Conservation (phyloP, 1,284 basidiomycete genomes). For the Tylopilus orsonianus region DNA sequence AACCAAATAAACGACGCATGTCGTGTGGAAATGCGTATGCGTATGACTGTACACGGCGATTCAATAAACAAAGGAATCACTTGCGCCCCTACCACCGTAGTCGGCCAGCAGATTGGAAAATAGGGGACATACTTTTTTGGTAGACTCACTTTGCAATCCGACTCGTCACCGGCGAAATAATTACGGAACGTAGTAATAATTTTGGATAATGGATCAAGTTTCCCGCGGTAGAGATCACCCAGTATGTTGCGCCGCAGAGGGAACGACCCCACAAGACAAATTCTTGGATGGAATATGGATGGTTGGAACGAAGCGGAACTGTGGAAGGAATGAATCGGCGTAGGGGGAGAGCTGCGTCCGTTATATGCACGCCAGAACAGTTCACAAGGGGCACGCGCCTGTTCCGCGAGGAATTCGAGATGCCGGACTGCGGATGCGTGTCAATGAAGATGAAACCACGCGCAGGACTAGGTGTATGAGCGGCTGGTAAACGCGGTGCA, state of each 20-base stretch:
- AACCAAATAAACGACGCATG: conserved; percentile 34
- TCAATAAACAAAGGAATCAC: conserved; percentile 19
- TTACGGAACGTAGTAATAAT: conserved; percentile 1
- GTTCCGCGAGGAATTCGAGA: conserved; percentile 15
- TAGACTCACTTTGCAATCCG: conserved; percentile 16
- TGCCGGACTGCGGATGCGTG: conserved; percentile 15
- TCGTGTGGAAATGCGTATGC: conserved; percentile 8
- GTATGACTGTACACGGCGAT: conserved; percentile 17
- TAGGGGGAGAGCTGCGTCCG: conserved; percentile 9
- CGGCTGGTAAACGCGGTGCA: conserved; percentile 20
- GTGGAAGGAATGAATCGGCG: conserved; percentile 14
- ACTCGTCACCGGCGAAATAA: not conserved
- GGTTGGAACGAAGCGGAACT: conserved; percentile 6
- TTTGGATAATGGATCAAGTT: not conserved
- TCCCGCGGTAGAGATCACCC: conserved; percentile 1
- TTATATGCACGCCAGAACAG: conserved; percentile 30
- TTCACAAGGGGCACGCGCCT: conserved; percentile 11
- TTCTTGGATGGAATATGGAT: not conserved
- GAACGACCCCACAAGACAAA: not conserved
- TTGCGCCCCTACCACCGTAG: conserved; percentile 21
- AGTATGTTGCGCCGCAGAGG: conserved; percentile 5
- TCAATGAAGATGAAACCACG: conserved; percentile 7
- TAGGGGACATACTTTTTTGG: conserved; percentile 3
- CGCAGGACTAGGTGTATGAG: conserved; percentile 8
- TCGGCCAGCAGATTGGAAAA: conserved; percentile 12